These are phyloP conservation scores for Nevesoporus exiguus DNA, from an alignment of 768 basidiomycete species.

Conservation along the genomic window DNA sequence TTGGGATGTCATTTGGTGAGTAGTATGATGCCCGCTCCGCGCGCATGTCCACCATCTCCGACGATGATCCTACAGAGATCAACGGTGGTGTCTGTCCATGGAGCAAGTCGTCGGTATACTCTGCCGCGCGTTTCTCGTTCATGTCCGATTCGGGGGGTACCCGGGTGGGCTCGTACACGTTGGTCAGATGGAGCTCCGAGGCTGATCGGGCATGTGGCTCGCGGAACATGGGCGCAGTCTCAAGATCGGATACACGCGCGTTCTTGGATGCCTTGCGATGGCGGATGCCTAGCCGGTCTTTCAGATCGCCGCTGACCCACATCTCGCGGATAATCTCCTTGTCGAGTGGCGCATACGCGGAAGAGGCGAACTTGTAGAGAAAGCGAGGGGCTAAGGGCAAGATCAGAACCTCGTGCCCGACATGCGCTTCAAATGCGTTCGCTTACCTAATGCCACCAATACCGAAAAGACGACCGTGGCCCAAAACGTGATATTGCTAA, in stretches of 20 bases:
- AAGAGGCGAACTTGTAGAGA: conserved; percentile 65
- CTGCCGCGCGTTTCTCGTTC: conserved; percentile 10
- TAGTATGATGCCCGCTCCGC: conserved; percentile 52
- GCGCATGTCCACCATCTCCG: conserved; percentile 6
- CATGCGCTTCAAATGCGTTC: background rate
- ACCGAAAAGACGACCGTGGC: conserved; percentile 67
- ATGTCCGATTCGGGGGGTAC: conserved; percentile 26
- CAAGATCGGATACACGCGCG: conserved; percentile 38
- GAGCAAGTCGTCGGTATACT: background rate
- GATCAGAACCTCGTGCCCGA: conserved; percentile 14
- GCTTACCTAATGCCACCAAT: conserved; percentile 66
- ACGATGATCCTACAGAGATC: conserved; percentile 11
- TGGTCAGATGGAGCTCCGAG: conserved; percentile 51
- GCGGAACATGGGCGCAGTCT: conserved; percentile 71
- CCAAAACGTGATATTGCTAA: conserved; percentile 83
- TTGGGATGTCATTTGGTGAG: conserved; percentile 48
- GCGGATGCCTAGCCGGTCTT: conserved; percentile 71
- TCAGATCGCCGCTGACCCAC: conserved; percentile 82
- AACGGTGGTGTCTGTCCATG: background rate
- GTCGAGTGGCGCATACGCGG: conserved; percentile 77
- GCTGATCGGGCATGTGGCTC: conserved; percentile 60
- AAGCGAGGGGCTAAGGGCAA: conserved; percentile 69
- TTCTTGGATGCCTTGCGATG: conserved; percentile 56
- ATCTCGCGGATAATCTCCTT: conserved; percentile 90
- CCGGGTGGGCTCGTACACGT: conserved; percentile 48